Evolutionary conservation across 345 rosid genomes (phyloP), one percentile per base, ranked within the genome.

Genomic region (Salix arbutifolia): DNA sequence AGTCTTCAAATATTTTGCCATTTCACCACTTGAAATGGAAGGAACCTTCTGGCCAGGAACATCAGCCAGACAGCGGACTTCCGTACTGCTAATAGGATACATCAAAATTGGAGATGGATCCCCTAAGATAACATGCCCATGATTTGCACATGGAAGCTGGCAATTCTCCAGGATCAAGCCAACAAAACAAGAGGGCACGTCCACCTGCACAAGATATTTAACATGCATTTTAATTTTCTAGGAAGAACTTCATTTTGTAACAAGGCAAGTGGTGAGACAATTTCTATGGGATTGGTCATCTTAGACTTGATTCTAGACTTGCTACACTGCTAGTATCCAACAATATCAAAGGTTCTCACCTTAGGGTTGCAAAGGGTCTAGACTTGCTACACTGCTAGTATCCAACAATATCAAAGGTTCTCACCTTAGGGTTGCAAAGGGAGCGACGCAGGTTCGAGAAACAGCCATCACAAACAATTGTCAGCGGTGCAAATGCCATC

Each of bases 71-170:
- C 79, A 76, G 19, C 79, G 79, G 61, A 76, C 48, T 67, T 76
- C 79, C 21, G 79, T 76, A 23, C 79, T 76, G 52, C 79, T 76
- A 8, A 76, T 76, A 13, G 48, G 79, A 76, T 76, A 76, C 42
- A 76, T 69, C 60, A 76, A 14, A 61, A 76, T 76, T 19, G 79
- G 79, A 8, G 79, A 76, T 12, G 79, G 79, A 62, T 76, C 79
- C 42, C 69, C 79, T 38, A 76, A 69, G 31, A 76, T 58, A 70
- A 76, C 79, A 58, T 76, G 79, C 17, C 79, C 79, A 69, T 76
- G 79, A 76, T 76, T 76, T 30, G 67, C 69, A 69, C 61, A 76
- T 58, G 79, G 79, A 19, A 76, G 79, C 26, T 76, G n/a, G n/a
- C 79, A 76, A 23, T 76, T 60, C 44, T 76, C 79, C 30, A 76